Evolutionary conservation across 2,329 filamentous ascomycete genomes (phyloP), one percentile per base, ranked within the genome.

Genomic region (Botryotinia convoluta): DNA sequence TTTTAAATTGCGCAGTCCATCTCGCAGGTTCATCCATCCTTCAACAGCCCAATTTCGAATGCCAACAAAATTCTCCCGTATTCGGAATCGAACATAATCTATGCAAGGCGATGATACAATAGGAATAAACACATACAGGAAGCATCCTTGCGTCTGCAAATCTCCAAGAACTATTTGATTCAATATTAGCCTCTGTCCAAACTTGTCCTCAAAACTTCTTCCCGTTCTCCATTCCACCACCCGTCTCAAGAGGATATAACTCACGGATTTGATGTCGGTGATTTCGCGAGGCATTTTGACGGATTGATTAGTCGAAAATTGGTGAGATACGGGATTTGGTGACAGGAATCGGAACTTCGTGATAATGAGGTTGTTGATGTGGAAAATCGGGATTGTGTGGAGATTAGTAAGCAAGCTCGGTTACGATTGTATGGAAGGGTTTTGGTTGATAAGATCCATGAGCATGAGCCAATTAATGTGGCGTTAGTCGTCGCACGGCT

Each of bases 101-200:
- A n/a, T 44, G 35, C 14, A 44, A 69, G 26, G 22, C 35, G 26
- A 57, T n/a, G n/a, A 10, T 32, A 54, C n/a, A 22, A 69, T 16
- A 54, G 60, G 35, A 37, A 45, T 67, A 42, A 70, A 76, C 76
- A 95, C 94, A 83, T 93, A 99, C 96, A 97, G 85, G 93, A 97
- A 85, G 96, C 96, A 91, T 99, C 97, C 90, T 97, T 97, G 86
- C 96, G 93, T 87, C 95, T 93, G 92, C 93, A 97, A 91, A 99
- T 97, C 92, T 98, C 96, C 86, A 99, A 97, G 93, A 99, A 99
- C 90, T 97, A 42, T 59, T 39, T 20, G 39, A 70, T 44, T 45
- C 42, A 54, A 44, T 29, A 71, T 76, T 72, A 76, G 73, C 54
- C 37, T 73, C 22, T 63, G 20, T 35, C 35, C 61, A 29, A 20